A percentile compares a stretch with the other conserved stretches of the same genome.
These are phyloP conservation scores for Globomyces pollinis-pini DNA, from an alignment of 192 early-diverging fungal species.

Conservation along the genomic window DNA sequence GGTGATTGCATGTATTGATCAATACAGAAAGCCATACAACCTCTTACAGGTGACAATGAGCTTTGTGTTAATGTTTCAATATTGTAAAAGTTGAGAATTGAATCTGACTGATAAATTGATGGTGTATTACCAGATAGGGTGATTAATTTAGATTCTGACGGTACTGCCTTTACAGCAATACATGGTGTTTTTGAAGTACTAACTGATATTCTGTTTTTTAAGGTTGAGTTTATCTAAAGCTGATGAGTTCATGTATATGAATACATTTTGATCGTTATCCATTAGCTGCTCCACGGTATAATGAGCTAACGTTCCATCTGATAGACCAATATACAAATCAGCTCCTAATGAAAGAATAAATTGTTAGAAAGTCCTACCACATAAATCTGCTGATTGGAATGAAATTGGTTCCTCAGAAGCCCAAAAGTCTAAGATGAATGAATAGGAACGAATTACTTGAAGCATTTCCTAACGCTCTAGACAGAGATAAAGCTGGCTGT, in stretches of 20 bases:
- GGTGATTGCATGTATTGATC: constrained; percentile 31
- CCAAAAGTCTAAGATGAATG: background rate
- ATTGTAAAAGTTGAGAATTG: constrained; percentile 54
- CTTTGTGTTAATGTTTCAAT: constrained; percentile 27
- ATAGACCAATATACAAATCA: constrained; percentile 68
- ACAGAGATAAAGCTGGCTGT: too few species aligned
- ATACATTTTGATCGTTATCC: constrained; percentile 16
- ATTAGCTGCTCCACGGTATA: constrained; percentile 46
- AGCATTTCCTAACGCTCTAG: too few species aligned
- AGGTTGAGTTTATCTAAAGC: constrained; percentile 24
- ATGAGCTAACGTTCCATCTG: constrained; percentile 63
- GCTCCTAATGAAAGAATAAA: too few species aligned
- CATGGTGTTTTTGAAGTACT: constrained; percentile 22
- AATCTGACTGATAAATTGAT: constrained; percentile 36
- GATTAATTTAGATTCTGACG: constrained; percentile 54
- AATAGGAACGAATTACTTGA: too few species aligned
- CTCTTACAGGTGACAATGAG: constrained; percentile 20
- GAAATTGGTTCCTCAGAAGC: background rate
- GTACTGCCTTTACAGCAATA: constrained; percentile 53
- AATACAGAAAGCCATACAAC: constrained; percentile 24
- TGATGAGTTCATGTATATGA: constrained; percentile 20
- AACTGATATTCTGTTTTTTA: background rate
- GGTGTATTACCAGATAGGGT: constrained; percentile 55
- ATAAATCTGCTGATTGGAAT: background rate
- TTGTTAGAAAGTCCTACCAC: too few species aligned